These are phyloP conservation scores for Berkeleyomyces basicola DNA, from an alignment of 2,329 filamentous ascomycete species.

Conservation along the genomic window DNA sequence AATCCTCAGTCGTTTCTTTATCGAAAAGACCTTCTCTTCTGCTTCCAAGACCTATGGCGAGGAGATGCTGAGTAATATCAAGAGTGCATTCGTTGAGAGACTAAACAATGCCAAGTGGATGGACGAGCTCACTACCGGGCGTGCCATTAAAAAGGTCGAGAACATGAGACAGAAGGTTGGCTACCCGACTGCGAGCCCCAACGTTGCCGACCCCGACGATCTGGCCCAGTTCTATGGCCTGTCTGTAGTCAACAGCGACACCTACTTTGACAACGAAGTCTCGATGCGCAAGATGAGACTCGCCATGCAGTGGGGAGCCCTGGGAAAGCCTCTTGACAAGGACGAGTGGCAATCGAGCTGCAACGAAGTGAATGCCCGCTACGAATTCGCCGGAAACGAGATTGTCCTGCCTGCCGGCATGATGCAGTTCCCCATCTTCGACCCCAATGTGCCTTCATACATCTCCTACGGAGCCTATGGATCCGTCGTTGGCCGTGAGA, in stretches of 20 bases:
- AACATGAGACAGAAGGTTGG: slow-evolving; percentile 54
- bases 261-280: slow-evolving; percentile 42
- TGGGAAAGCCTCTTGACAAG: slow-evolving; percentile 43
- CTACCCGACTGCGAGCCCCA: slow-evolving; percentile 43
- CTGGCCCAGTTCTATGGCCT: slow-evolving; percentile 41
- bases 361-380: slow-evolving; percentile 49
- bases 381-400: slow-evolving; percentile 46
- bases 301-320: slow-evolving; percentile 34
- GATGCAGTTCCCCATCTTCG: slow-evolving; percentile 52
- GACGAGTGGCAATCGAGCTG: slow-evolving; percentile 44
- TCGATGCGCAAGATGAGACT: slow-evolving; percentile 31
- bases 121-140: slow-evolving; percentile 39
- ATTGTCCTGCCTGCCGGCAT: slow-evolving; percentile 55
- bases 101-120: slow-evolving; percentile 46
- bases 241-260: slow-evolving; percentile 31
- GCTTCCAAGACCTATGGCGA: slow-evolving; percentile 50
- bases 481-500: slow-evolving; percentile 49
- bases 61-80: slow-evolving; percentile 52
- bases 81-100: slow-evolving; percentile 45
- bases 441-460: slow-evolving; percentile 44
- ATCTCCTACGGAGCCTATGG: slow-evolving; percentile 53
- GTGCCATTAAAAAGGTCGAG: slow-evolving; percentile 46
- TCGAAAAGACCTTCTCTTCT: slow-evolving; percentile 50
- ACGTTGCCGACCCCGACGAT: slow-evolving; percentile 39
- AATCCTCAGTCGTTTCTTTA: slow-evolving; percentile 55